Base-by-base conservation (phyloP, 805 yeast species). In the Monosporozyma unispora region DNA sequence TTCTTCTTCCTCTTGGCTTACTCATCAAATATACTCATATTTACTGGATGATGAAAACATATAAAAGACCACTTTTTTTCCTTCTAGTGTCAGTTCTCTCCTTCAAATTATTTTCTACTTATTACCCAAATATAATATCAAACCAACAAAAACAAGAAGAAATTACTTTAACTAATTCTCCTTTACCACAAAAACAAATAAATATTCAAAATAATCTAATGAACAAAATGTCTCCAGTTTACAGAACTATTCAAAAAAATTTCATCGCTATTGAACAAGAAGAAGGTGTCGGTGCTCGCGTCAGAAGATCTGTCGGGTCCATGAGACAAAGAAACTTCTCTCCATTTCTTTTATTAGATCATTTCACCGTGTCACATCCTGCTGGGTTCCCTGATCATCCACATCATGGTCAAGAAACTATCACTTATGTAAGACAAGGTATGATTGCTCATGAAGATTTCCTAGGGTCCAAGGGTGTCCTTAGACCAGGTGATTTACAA, bases 281-380 rank as follows among this genome's bases (percentile, higher is more conserved):
- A 18, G 96, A 87, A 68, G 96, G 96, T 55, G 89, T 76, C 28
- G 96, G 96, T n/a, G 95, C 95, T 27, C 69, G 75, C 28, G 96
- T 87, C 22, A 76, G 95, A 63, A 74, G 96, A 58, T 80, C 93
- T 4, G 80, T 87, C 50, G 96, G 96, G 42, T 75, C 81, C 6
- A 70, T 71, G 66, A 70, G 73, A 22, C 75, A 81, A 74, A 74
- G 90, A 58, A 82, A 83, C 64, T 87, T 87, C 66, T 74, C 87
- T 14, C 96, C 96, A 3, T 87, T 87, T 61, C 69, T 87, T 49
- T 75, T 87, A 82, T 70, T 87, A 31, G 96, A 87, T 59, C 95
- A 88, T 61, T 87, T 88, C 65, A 73, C 71, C 44, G 80, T 80
- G 42, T 61, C 73, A 7, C 77, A 81, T 6, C 80, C 80, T 4